These are phyloP conservation scores for Pelargonium australe DNA, from an alignment of 441 rosid species.

Conservation along the genomic window DNA sequence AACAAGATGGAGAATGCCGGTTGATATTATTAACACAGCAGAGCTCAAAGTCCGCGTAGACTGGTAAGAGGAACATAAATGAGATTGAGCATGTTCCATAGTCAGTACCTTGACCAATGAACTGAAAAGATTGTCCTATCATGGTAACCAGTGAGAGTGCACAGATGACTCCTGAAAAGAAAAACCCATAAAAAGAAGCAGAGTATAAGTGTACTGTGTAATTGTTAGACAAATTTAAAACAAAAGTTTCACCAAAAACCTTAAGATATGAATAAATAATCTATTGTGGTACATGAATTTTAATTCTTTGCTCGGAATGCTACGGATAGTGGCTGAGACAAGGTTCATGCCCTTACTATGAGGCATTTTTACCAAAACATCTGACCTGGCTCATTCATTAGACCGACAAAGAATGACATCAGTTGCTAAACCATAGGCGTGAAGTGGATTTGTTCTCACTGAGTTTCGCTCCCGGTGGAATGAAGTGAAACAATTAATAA, in stretches of 20 bases:
- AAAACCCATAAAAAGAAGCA: neutral
- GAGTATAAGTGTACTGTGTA: neutral
- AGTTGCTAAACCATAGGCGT: neutral
- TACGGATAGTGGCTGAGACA: neutral
- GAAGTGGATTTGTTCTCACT: neutral
- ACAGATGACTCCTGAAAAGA: conserved; percentile 63
- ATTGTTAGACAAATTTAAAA: neutral
- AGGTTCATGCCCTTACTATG: neutral
- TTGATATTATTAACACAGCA: neutral
- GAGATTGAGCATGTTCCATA: neutral
- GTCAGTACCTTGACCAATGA: conserved; percentile 84
- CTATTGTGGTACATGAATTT: neutral
- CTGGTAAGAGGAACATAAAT: conserved; percentile 3
- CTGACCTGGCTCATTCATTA: neutral
- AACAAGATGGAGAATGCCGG: neutral
- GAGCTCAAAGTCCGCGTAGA: neutral
- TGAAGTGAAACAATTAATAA: neutral
- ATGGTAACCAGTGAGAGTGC: conserved; percentile 89
- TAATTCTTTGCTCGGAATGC: neutral
- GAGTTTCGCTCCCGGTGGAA: neutral
- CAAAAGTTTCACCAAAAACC: neutral
- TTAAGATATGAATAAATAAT: neutral
- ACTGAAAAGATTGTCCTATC: conserved; percentile 86
- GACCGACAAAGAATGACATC: neutral
- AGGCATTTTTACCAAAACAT: neutral